Percentiles rank a stretch among this genome's conserved stretches.
phyloP scores from a whole-genome alignment of 495 filamentous ascomycete genomes.

The Massariosphaeria phaeospora region DNA sequence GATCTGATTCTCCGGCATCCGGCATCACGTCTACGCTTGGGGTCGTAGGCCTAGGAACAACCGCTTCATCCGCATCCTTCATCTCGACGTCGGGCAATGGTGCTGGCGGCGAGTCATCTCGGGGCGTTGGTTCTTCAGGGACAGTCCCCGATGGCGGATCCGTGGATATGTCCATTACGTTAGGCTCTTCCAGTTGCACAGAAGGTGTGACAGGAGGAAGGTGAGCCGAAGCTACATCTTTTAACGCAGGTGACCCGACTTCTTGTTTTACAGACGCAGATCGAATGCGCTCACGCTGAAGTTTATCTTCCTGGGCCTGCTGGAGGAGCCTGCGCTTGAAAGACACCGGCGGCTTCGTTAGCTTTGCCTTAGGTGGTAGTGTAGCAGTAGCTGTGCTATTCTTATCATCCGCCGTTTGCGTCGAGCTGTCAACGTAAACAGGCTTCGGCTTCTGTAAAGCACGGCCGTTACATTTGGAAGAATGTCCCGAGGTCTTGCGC shows the following conservation, averaged over 20 bases:
- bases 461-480: constrained; percentile 15
- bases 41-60: not conserved
- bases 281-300: constrained; percentile 23
- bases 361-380: not conserved
- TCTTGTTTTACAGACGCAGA: constrained; percentile 28
- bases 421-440: constrained; percentile 29
- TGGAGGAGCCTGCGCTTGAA: constrained; percentile 24
- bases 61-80: constrained; percentile 28
- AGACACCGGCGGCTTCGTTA: constrained; percentile 11
- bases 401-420: constrained; percentile 27
- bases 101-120: constrained; percentile 1
- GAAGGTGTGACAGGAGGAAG: constrained; percentile 6
- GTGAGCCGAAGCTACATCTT: constrained; percentile 19
- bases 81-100: constrained; percentile 33
- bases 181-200: not conserved
- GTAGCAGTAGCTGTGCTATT: not conserved
- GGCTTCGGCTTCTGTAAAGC: constrained; percentile 11
- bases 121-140: not conserved
- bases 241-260: constrained; percentile 24
- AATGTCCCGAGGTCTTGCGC: constrained; percentile 23
- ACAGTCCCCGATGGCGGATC: not conserved
- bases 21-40: constrained; percentile 19
- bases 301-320: constrained; percentile 18
- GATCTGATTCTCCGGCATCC: constrained; percentile 6
- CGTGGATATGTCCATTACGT: constrained; percentile 7